Conservation (phyloP, 129 eudicot genomes). For the Tanacetum coccineum region DNA sequence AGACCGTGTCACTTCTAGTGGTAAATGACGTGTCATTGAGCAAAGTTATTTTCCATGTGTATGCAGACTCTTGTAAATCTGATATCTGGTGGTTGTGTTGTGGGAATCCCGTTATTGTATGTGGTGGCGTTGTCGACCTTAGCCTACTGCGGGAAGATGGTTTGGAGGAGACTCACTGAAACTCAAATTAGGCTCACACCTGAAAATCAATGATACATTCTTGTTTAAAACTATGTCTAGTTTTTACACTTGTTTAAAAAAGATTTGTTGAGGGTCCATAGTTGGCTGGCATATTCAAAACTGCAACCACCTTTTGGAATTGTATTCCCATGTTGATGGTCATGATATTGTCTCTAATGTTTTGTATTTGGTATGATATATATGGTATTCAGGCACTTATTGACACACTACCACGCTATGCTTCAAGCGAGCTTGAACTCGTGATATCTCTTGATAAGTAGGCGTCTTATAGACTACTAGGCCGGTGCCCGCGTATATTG, state of each 20-base stretch:
- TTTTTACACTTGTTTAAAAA: background rate
- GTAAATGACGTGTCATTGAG: background rate
- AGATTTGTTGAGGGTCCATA: background rate
- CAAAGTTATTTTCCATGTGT: background rate
- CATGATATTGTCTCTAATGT: too few species aligned
- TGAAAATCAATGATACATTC: slow-evolving; percentile 19
- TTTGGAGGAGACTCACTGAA: slow-evolving; percentile 72
- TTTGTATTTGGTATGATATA: too few species aligned
- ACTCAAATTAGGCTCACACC: slow-evolving; percentile 37
- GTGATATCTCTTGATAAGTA: too few species aligned
- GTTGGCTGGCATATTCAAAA: background rate
- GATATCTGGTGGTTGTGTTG: slow-evolving; percentile 69
- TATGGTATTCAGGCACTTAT: too few species aligned
- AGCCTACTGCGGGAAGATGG: slow-evolving; percentile 78
- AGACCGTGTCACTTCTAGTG: background rate
- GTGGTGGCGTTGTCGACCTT: slow-evolving; percentile 52
- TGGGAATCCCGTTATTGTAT: slow-evolving; percentile 75
- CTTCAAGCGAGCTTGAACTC: too few species aligned
- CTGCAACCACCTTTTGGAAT: background rate
- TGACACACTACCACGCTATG: too few species aligned
- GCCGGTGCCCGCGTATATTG: too few species aligned
- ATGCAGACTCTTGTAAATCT: slow-evolving; percentile 78
- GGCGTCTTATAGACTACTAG: too few species aligned
- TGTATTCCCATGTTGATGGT: too few species aligned
- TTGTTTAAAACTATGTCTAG: slow-evolving; percentile 2